Base-by-base conservation (phyloP, 1,284 basidiomycete genomes). In the Ustilago crameri region DNA sequence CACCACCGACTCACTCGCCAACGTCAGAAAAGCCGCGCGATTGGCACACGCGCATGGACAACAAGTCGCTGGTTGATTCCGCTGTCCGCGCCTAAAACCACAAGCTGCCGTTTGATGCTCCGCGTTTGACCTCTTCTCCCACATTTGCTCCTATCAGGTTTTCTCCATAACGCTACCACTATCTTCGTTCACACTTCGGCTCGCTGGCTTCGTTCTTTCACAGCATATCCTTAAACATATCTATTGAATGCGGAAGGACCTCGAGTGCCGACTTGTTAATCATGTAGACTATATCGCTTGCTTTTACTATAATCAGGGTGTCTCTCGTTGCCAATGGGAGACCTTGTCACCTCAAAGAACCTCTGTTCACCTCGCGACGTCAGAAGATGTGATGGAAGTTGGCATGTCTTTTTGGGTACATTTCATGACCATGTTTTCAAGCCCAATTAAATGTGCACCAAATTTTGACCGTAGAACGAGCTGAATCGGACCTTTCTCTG, bases 11-110 rank as follows among this genome's bases (percentile, higher is more conserved):
- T 8, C 51, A 44, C 15, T 59, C 60, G 44, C 51, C 59, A 4
- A 23, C 37, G 14, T 23, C 53, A 34, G 58, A 60, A 3, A 51
- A 56, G 34, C 52, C 56, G 24, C 52, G 67, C n/a, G 61, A 70
- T 34, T 70, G 67, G 67, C 56, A 63, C n/a, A 30, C 37, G 2
- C 56, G 56, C 14, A 43, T 64, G 8, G 61, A 70, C n/a, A 60
- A 52, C 57, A 64, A 60, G 56, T 53, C 56, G 35, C 56, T 64
- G 26, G 52, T 64, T 38, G 56, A 64, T 30, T 60, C 60, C 24
- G 52, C 55, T 15, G 61, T 60, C 26, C 60, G 56, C 26, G 60
- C 53, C 9, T 67, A 48, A 37, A 17, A 9, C n/a, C 9, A 34
- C n/a, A n/a, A 22, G 12, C 18, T 17, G 10, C 18, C 15, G 12